Evolutionary conservation across 352 stramenopile genomes (phyloP), one percentile per base, ranked within the genome.

Genomic region (Phytophthora cryptogea): DNA sequence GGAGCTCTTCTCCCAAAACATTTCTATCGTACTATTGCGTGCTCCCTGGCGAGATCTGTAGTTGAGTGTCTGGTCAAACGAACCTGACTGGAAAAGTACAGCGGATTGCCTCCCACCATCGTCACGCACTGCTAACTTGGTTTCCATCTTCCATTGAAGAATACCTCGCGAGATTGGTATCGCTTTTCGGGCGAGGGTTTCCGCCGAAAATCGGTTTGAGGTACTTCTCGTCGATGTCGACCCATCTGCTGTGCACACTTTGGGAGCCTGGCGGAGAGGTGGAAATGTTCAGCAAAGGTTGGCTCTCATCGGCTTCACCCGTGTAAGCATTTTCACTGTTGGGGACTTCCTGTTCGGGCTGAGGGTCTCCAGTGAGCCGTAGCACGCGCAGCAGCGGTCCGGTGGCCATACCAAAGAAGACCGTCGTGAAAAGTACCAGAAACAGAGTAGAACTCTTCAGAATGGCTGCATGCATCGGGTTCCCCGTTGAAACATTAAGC

Each of bases 391-490:
- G 54, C 23, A 88, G 42, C 4, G 78, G 78, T 0, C 76, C 67
- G 0, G 76, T 88, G 2, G 53, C 63, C 57, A 74, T 70, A 0
- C 78, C 78, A 41, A 88, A 75, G 30, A 88, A 76, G 9, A 88
- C 66, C 0, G 80, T 90, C 9, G 80, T 89, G 27, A 82, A 83
- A n/a, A 90, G 60, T 28, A 89, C 80, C 4, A 78, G 73, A 51
- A 88, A 82, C 37, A 90, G 59, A 30, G 80, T 90, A 17, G 76
- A 78, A 30, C 69, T 86, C 59, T 88, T 78, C 28, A 90, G 78
- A 58, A 90, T 74, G 7, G 72, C 78, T 0, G 79, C 76, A 37
- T 90, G 80, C 14, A 59, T 52, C 13, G 59, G 72, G 13, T 74
- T 65, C 4, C 49, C 60, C 4, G 68, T 86, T 27, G 57, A 66